Evolutionary conservation across 805 yeast genomes (phyloP), one percentile per base, ranked within the genome.

Genomic region (Ogataea polymorpha): DNA sequence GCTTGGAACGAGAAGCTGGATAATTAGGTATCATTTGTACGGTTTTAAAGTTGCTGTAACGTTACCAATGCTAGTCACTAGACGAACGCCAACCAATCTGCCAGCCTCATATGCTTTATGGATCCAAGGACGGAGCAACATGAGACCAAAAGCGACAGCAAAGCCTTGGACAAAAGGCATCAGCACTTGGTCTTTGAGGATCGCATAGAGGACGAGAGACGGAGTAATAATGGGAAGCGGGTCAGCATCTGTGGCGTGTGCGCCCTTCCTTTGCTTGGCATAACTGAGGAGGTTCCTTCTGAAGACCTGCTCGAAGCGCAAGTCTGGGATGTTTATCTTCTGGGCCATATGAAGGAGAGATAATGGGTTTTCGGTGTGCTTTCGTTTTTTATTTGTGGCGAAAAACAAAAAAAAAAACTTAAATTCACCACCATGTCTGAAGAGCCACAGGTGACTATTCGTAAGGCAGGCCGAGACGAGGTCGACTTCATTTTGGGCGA

Each of bases 401-500:
- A 39, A 39, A 37, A 32, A 27, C 28, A 29, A 41, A 39, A 32
- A 41, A 39, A 32, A 39, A 39, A 32, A 39, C 23, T 23, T 29
- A 29, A 13, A 26, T 26, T 26, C 16, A 30, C 28, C 37, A 39
- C 33, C 37, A 53, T 57, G 62, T 44, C 54, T 15, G 57, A 65
- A 53, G 86, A 80, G 33, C 96, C 96, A 15, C 80, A 84, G 51
- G 86, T 93, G 49, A 88, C 91, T 34, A 91, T 93, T 61, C 80
- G 97, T 65, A 81, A 82, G 58, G 80, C 91, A 14, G 89, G 84
- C 35, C 73, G 74, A 50, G 97, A 91, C 58, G 85, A 80, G 57
- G 97, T 93, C 48, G 96, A 93, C 63, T 85, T 93, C 58, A 87
- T 91, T 27, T 66, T 93, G 42, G 77, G 86, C 32, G 88, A 89